These are phyloP conservation scores for Sarocladiaceae sp. DNA, from an alignment of 2,329 filamentous ascomycete genomes.

Conservation along the genomic window DNA sequence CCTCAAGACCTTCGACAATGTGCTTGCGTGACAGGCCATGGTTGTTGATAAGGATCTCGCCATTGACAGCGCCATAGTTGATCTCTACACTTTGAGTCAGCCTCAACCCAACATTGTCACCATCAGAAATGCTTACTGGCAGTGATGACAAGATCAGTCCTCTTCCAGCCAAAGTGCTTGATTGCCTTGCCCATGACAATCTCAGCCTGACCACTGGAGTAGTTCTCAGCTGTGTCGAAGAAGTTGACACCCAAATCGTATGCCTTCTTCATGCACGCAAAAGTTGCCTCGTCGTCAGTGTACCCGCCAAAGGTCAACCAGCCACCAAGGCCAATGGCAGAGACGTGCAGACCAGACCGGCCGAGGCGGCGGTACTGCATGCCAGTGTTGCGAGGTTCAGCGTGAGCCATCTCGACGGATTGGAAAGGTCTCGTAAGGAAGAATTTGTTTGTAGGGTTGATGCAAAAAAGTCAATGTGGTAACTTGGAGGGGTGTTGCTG, in stretches of 20 bases:
- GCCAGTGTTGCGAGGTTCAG: constrained; percentile 39
- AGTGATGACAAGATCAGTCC: constrained; percentile 56
- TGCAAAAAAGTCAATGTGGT: neutral
- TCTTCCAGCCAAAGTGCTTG: constrained; percentile 55
- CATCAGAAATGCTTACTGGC: constrained; percentile 36
- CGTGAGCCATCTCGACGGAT: constrained; percentile 30
- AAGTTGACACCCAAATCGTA: constrained; percentile 60
- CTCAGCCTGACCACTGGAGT: constrained; percentile 59
- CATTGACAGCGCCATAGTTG: constrained; percentile 61
- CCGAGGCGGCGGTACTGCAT: constrained; percentile 40
- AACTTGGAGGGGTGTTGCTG: neutral
- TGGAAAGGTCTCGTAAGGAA: neutral
- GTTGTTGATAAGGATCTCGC: constrained; percentile 61
- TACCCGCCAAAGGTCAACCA: constrained; percentile 67
- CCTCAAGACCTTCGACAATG: constrained; percentile 51
- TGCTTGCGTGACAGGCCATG: constrained; percentile 64
- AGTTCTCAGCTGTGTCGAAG: constrained; percentile 58
- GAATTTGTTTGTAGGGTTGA: too few species aligned
- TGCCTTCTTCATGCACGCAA: constrained; percentile 58
- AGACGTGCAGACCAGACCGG: constrained; percentile 61
- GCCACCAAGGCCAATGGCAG: constrained; percentile 59
- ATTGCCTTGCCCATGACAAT: constrained; percentile 61
- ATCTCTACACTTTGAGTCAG: constrained; percentile 35
- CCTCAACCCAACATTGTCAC: neutral
- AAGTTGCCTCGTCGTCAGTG: constrained; percentile 58